phyloP scores from a whole-genome alignment of 805 yeast species.

The Barnettozyma siamensis region DNA sequence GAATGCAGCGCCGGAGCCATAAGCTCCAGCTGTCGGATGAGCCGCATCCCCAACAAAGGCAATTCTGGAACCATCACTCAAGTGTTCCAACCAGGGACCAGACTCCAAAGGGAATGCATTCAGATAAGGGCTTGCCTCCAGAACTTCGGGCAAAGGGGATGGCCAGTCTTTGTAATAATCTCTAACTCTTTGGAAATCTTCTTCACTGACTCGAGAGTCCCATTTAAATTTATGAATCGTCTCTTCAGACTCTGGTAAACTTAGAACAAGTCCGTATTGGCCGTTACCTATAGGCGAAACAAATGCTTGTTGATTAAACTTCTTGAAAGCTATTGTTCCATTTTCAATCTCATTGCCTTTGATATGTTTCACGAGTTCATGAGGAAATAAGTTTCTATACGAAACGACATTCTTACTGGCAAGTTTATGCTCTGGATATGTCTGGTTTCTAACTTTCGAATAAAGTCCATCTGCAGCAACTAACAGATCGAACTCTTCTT shows the following conservation, averaged over 20 bases:
- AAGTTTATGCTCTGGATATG: not conserved
- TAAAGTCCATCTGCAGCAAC: conserved; percentile 1
- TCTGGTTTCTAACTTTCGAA: not conserved
- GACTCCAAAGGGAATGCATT: not conserved
- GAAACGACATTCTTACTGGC: not conserved
- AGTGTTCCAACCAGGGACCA: not conserved
- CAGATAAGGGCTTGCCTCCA: not conserved
- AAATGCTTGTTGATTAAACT: not conserved
- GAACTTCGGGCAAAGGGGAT: not conserved
- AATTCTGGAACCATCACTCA: not conserved
- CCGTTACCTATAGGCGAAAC: not conserved
- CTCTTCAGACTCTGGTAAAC: not conserved
- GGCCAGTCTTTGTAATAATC: not conserved
- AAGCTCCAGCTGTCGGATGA: conserved; percentile 1
- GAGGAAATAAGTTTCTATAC: not conserved
- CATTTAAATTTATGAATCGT: not conserved
- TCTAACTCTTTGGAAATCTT: not conserved
- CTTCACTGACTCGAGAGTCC: not conserved
- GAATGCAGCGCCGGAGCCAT: not conserved
- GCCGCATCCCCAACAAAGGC: conserved; percentile 1
- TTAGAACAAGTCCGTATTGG: not conserved
- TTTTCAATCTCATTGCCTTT: not conserved
- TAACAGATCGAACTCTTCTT: not conserved
- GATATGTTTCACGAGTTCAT: not conserved
- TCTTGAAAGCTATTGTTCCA: not conserved